Base-by-base conservation (phyloP, 2,329 filamentous ascomycete species). In the Stemphylium beticola region DNA sequence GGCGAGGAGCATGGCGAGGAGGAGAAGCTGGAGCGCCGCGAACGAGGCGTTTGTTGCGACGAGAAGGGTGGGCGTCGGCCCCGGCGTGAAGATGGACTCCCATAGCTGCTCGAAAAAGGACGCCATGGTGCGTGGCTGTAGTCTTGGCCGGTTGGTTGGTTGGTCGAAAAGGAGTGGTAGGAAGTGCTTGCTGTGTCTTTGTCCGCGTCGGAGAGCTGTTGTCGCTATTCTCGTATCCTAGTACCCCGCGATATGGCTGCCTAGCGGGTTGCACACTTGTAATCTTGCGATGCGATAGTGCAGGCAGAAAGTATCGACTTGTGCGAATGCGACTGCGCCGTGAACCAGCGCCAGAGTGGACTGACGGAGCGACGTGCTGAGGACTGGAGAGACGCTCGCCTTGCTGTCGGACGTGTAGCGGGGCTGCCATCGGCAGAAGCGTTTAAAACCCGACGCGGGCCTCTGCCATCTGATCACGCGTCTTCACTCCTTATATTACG, bases 21-120 rank as follows among this genome's bases (percentile, higher is more conserved):
- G 87, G 37, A 96, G 82, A 58, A 89, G 56, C 76, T 98, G 95
- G 15, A 99, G 87, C 37, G 86, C 85, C 60, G 87, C 92, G 75
- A 99, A 99, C 57, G 91, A 88, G 72, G 83, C 86, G 78, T 99
- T 98, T 55, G 95, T 96, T 56, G 95, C 95, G 71, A 93, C 79
- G 52, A 98, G 84, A 61, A 99, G 87, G 42, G 91, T 90, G 12
- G 91, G 91, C 0, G 93, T 97, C 41, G 93, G 86, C 53, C 95
- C 95, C 0, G 93, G 91, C 4, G 89, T 95, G 83, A 98, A 97
- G 81, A 98, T 87, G 71, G 91, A 96, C 73, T 90, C 85, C 90
- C 92, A 96, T 57, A 97, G 88, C 64, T 93, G 86, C 71, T 86
- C 82, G 59, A 96, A 69, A 76, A 88, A 88, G 64, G 71, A 63